Evolutionary conservation across 2,329 filamentous ascomycete genomes (phyloP), one percentile per base, ranked within the genome.

Genomic region (Fusarium miscanthi): DNA sequence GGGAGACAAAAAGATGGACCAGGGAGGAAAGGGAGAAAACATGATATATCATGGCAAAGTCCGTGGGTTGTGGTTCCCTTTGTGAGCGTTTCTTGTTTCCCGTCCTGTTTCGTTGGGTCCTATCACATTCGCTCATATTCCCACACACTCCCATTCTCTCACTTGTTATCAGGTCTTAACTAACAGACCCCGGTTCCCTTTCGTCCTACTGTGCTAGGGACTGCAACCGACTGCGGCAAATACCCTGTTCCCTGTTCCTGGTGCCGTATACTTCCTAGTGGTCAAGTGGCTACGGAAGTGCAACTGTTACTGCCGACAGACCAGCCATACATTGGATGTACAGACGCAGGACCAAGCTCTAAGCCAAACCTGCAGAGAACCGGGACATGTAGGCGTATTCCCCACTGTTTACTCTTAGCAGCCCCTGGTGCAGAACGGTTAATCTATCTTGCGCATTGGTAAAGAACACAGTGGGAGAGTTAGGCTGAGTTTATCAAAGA

Each of bases 311-410:
- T 62, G 53, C 65, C 58, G 69, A 69, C 45, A 68, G 67, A 66
- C 66, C 30, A 25, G 69, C 64, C 54, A 48, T 37, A 59, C 60
- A 16, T 27, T 42, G 42, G 45, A 56, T 33, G 65, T 51, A 62
- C 75, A 75, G 76, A 76, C 74, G 61, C 66, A 62, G 73, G 76
- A 60, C 74, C 75, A 77, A 77, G 75, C 66, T 69, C 56, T 59
- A 70, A 52, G 56, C 40, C 54, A 52, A 64, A 75, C 48, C 66
- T 66, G 72, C 63, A 66, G 58, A 73, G 45, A 73, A 71, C 71
- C 72, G 73, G 79, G 76, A 77, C 73, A 78, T 78, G 75, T 66
- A 73, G 66, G 65, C 60, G 51, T 30, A 61, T 59, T 69, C 69
- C 66, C 63, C 65, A 59, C 49, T 33, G 56, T 58, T 63, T 58